phyloP scores from a whole-genome alignment of 768 basidiomycete species.

The Xanthoconium purpureum region DNA sequence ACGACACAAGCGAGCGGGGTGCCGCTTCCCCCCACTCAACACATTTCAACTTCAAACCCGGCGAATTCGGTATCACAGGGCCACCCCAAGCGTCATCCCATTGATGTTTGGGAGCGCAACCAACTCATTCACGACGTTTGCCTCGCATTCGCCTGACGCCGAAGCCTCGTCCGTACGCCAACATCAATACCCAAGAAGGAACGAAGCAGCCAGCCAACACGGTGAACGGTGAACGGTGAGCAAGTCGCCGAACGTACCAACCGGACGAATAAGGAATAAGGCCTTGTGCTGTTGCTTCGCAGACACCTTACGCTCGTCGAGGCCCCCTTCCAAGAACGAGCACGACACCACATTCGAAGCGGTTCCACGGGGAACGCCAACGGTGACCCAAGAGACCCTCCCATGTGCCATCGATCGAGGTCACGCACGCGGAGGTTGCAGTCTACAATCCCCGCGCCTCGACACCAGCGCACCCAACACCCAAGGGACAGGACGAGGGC shows the following conservation, averaged over 20 bases:
- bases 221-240: slow-evolving; percentile 7
- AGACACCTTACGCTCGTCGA: slow-evolving; percentile 16
- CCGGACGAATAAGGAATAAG: neutral
- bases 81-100: neutral
- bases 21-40: neutral
- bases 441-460: neutral
- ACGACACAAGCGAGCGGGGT: slow-evolving; percentile 5
- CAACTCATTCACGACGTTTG: slow-evolving; percentile 12
- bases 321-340: slow-evolving; percentile 3
- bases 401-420: slow-evolving; percentile 18
- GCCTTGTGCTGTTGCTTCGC: no score
- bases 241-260: slow-evolving; percentile 12
- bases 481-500: neutral
- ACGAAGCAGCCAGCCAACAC: neutral
- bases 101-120: slow-evolving; percentile 2
- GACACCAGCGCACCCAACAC: neutral
- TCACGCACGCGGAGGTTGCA: neutral
- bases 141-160: slow-evolving; percentile 19
- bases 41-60: neutral
- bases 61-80: slow-evolving; percentile 7
- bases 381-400: slow-evolving; percentile 5
- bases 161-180: neutral
- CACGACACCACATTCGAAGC: slow-evolving; percentile 8
- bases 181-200: neutral
- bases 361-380: slow-evolving; percentile 7